These are phyloP conservation scores for Penstemon davidsonii DNA, from an alignment of 257 asterid genomes.

Conservation along the genomic window DNA sequence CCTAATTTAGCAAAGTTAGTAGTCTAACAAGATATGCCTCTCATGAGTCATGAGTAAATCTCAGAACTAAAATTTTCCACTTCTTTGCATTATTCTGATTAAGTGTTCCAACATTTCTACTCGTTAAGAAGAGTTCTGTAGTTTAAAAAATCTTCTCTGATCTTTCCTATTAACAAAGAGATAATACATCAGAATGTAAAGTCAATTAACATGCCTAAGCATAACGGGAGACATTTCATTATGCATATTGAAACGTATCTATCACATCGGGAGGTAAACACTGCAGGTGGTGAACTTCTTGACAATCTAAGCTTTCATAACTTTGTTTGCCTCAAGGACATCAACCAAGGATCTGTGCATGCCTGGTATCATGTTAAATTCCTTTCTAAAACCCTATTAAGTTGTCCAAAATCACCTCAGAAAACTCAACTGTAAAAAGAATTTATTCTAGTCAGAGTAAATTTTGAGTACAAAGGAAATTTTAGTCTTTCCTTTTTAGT, in stretches of 20 bases:
- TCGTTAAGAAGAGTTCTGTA: not conserved
- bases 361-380: not conserved
- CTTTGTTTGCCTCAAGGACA: not conserved
- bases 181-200: not conserved
- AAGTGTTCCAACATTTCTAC: not conserved
- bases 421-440: too few species aligned
- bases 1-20: not conserved
- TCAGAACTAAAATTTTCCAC: not conserved
- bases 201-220: not conserved
- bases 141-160: not conserved
- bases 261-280: not conserved
- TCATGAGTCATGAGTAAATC: too few species aligned
- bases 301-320: not conserved
- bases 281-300: not conserved
- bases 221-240: not conserved
- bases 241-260: not conserved
- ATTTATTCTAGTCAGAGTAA: too few species aligned
- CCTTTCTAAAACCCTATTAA: not conserved
- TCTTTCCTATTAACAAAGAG: not conserved
- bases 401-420: not conserved
- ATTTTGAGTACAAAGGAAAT: too few species aligned
- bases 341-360: not conserved
- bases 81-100: not conserved
- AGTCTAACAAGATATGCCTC: too few species aligned
- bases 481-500: too few species aligned